These are phyloP conservation scores for Solanum pennellii DNA, from an alignment of 257 asterid species.

Conservation along the genomic window DNA sequence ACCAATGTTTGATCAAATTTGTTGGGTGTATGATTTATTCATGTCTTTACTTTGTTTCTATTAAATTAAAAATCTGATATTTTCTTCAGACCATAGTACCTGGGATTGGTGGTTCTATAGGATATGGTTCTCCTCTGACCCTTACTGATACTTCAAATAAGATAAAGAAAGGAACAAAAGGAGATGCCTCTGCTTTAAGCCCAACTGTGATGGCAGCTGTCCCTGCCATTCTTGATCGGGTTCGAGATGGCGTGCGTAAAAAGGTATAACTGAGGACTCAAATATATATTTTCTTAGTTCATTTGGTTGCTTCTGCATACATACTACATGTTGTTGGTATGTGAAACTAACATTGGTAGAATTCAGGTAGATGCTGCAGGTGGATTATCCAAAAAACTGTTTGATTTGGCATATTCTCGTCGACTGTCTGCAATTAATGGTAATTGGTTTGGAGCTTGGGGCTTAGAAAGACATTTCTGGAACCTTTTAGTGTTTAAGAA, in stretches of 20 bases:
- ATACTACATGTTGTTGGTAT: background rate
- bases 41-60: background rate
- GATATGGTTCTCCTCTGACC: slow-evolving; percentile 95
- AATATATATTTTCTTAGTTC: background rate
- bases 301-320: background rate
- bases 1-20: background rate
- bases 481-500: slow-evolving; percentile 75
- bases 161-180: slow-evolving; percentile 89
- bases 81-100: slow-evolving; percentile 55
- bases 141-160: slow-evolving; percentile 92
- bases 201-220: slow-evolving; percentile 95
- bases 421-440: slow-evolving; percentile 77
- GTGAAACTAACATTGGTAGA: slow-evolving; percentile 4
- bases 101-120: slow-evolving; percentile 83
- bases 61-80: background rate
- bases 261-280: slow-evolving; percentile 34
- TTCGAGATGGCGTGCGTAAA: slow-evolving; percentile 94
- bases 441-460: slow-evolving; percentile 99
- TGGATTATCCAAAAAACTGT: slow-evolving; percentile 72
- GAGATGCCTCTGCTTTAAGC: slow-evolving; percentile 72
- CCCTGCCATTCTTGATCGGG: slow-evolving; percentile 97
- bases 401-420: slow-evolving; percentile 84
- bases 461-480: slow-evolving; percentile 81
- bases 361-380: slow-evolving; percentile 80
- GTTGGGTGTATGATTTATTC: background rate